Base-by-base conservation (phyloP, 208 protist genomes). In the Leishmania arabica region DNA sequence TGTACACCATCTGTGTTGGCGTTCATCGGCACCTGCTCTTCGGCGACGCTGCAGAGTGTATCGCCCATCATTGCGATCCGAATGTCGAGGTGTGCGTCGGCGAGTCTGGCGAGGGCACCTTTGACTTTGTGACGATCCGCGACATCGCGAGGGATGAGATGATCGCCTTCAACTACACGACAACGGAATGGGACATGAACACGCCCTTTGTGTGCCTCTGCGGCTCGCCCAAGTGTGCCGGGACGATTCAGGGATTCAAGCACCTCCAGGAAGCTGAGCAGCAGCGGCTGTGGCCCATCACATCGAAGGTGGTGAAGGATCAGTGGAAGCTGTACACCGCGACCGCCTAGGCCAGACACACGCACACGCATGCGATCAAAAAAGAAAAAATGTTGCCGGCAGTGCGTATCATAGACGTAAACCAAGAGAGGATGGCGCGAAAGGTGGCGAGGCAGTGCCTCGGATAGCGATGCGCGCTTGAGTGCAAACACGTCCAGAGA, bases 161-260 rank as follows among this genome's bases (percentile, higher is more conserved):
- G 90, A 82, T 97, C 24, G 94, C 91, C 31, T 97, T 97, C 84
- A 96, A 96, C 80, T 97, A 97, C 86, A 90, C 88, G 42, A 96
- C 95, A 49, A 97, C 95, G 19, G 95, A 97, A 84, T 97, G 91
- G 91, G 83, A 88, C 54, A 97, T 97, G 95, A 93, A 95, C 85
- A 84, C 90, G 40, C 89, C 92, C 1, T 97, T 97, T 89, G 84
- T 86, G 76, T 97, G 95, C 75, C 90, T 96, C 56, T 97, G 95
- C 77, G 93, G 91, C 49, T 95, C 92, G 1, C 51, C 78, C 53
- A 74, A 84, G 66, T 97, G 93, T 62, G 86, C 87, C 2, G 86
- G 87, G 8, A 91, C 78, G 6, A 90, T 95, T 69, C 85, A 89
- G 49, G 93, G 93, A 42, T 95, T 97, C 87, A 89, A 89, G 78